Evolutionary conservation across 164 flowering plant species (phyloP), one percentile per base, ranked within the genome.

Genomic region (Euptelea pleiosperma): DNA sequence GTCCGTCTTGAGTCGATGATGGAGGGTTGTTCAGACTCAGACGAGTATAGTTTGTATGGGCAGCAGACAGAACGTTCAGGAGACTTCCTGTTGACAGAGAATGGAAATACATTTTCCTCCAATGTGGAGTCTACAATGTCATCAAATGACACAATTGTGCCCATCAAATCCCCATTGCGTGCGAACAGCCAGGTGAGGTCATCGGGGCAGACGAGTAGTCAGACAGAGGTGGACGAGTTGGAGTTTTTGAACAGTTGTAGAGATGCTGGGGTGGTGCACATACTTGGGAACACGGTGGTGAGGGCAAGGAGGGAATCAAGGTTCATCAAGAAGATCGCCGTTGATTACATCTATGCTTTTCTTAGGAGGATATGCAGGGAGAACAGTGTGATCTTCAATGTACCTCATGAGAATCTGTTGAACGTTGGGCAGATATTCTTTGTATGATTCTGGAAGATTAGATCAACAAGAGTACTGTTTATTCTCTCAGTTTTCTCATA

Each of bases 221-320:
- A 74, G 43, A 73, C 77, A 0, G 96, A 79, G 60, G 46, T 58
- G 0, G 96, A 83, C 52, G 99, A 93, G 71, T 30, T 85, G 65
- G 97, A 90, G 71, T 88, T 75, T 65, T 41, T 93, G 70, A 81
- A 67, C 19, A 69, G 67, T 43, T 90, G 96, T 64, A 87, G 85
- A 64, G 91, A 84, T 72, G 91, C 91, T 0, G 99, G 99, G 46
- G 96, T 93, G 60, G 99, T 90, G 52, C 97, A 93, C 58, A 87
- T 93, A 35, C 54, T 90, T 22, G 99, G 99, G 52, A 93, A 93
- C 64, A 85, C 96, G 1, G 76, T 88, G 25, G 83, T 93, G 51
- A 83, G 76, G 44, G 96, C 99, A 1, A 78, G 87, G 31, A 75
- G 96, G 65, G 85, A 79, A 10, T 75, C 99, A 0, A 64, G 60